Evolutionary conservation across 1,139 yeast genomes (phyloP), one percentile per base, ranked within the genome.

Genomic region (Pichia sp.): DNA sequence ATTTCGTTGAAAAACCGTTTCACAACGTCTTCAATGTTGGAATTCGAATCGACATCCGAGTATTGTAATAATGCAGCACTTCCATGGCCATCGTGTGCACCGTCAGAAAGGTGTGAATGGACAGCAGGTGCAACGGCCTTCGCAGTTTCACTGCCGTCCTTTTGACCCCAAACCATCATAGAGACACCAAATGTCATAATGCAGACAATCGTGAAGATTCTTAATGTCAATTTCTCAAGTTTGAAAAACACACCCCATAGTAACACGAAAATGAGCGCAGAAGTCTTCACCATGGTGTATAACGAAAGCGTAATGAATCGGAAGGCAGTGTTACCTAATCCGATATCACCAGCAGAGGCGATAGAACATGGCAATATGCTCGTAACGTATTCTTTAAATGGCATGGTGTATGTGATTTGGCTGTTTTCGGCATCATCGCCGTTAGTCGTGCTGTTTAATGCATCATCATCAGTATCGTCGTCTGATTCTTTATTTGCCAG

Each of bases 331-430:
- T 93, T 93, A 31, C 96, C 93, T 56, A 90, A 74, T 3, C 99
- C 99, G 57, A 93, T 90, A 66, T 93, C 99, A 14, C 96, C 94
- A 4, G 96, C 89, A 2, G 93, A 81, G 0, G 96, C 94, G 15
- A 87, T 51, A 0, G 96, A 86, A 61, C 98, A 90, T 0, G 97
- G 97, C 2, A 88, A 62, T 40, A 90, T 82, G 47, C 78, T 82
- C 36, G 70, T 68, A 7, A 73, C 15, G 57, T 81, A 83, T 36
- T 69, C 62, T 36, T 48, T 50, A 12, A 57, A 51, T 2, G 55
- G 49, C 37, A 54, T 55, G 4, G 42, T 15, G 38, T 56, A 57
- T 3, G 50, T 24, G 14, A 56, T 8, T 17, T 40, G 34, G 24
- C 44, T 45, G 18, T 28, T 33, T 14, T 40, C 28, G 27, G 24